A percentile compares a stretch with the other conserved stretches of the same genome.
phyloP scores from a whole-genome alignment of 164 flowering plant genomes.

The Dillenia suffruticosa region DNA sequence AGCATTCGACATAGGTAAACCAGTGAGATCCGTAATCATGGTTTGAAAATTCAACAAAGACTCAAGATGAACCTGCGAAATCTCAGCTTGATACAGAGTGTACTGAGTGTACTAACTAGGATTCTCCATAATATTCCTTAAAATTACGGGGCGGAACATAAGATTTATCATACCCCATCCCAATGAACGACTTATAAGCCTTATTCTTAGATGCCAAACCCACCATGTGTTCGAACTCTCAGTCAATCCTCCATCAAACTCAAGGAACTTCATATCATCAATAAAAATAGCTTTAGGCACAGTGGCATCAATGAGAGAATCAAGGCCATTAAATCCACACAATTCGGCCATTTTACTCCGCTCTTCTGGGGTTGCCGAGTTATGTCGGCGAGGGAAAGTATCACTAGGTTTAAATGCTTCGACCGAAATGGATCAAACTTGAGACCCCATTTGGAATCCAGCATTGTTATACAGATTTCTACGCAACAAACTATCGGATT shows the following conservation, averaged over 20 bases:
- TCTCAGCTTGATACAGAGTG: slow-evolving; percentile 98
- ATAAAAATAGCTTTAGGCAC: slow-evolving; percentile 82
- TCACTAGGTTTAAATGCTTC: slow-evolving; percentile 82
- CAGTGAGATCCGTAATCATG: slow-evolving; percentile 86
- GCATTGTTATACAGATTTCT: slow-evolving; percentile 10
- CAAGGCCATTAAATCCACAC: slow-evolving; percentile 57
- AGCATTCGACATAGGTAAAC: slow-evolving; percentile 97
- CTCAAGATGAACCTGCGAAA: slow-evolving; percentile 90
- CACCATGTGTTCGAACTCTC: slow-evolving; percentile 81
- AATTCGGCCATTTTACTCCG: slow-evolving; percentile 70
- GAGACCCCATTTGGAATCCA: slow-evolving; percentile 23
- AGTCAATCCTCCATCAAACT: slow-evolving; percentile 84
- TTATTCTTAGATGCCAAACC: slow-evolving; percentile 65
- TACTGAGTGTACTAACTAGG: slow-evolving; percentile 99
- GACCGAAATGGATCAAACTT: slow-evolving; percentile 55
- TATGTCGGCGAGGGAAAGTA: slow-evolving; percentile 93
- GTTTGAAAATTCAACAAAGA: slow-evolving; percentile 89
- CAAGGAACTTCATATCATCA: slow-evolving; percentile 56
- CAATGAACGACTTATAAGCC: slow-evolving; percentile 81
- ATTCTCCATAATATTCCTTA: slow-evolving; percentile 95
- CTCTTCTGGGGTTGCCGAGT: slow-evolving; percentile 87
- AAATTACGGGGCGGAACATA: slow-evolving; percentile 73
- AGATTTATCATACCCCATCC: slow-evolving; percentile 93
- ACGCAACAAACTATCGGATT: slow-evolving; percentile 16
- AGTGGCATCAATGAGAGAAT: slow-evolving; percentile 81